Base-by-base conservation (phyloP, 768 basidiomycete genomes). In the Boletus sp. region DNA sequence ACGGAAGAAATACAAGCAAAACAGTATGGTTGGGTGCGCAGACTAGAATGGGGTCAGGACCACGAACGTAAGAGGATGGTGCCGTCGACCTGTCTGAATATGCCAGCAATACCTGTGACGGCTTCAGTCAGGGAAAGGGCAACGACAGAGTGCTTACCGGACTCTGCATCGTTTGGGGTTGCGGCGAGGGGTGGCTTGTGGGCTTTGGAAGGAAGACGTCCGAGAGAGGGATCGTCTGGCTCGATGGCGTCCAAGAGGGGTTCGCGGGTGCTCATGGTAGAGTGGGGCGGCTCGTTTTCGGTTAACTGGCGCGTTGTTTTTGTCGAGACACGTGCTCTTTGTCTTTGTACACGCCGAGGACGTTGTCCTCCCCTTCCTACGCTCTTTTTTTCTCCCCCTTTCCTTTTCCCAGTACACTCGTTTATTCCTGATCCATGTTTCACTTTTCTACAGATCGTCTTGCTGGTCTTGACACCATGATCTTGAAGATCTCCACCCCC, bases 1-100 rank as follows among this genome's bases (percentile, higher is more conserved):
- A 46, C 94, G 83, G 78, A 99, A 97, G 69, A 93, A 73, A 73
- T 87, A 98, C 42, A 98, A 80, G 71, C 87, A 92, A 67, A 94
- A 83, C n/a, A 99, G 80, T 14, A 87, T 86, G 44, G 89, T 64
- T 4, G 94, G 90, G 66, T 92, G 91, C 10, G 89, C 82, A 53
- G 90, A 92, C 87, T 91, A 64, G 55, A 41, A 42, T 4, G 37
- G n/a, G 42, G 50, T 70, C 48, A 66, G 62, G 44, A 56, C 44
- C 46, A 30, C 36, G 33, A 42, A 50, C 24, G 45, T 59, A 52
- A 51, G 58, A 44, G 32, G 35, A 33, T 2, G 57, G 44, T 30
- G 32, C 4, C 65, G 57, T 56, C 20, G 75, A 89, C 89, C 80
- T 92, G 88, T 68, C 83, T 82, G 52, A 92, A 83, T 69, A 92